Evolutionary conservation across 495 filamentous ascomycete species (phyloP).

Genomic region (Aspergillus avenaceus): DNA sequence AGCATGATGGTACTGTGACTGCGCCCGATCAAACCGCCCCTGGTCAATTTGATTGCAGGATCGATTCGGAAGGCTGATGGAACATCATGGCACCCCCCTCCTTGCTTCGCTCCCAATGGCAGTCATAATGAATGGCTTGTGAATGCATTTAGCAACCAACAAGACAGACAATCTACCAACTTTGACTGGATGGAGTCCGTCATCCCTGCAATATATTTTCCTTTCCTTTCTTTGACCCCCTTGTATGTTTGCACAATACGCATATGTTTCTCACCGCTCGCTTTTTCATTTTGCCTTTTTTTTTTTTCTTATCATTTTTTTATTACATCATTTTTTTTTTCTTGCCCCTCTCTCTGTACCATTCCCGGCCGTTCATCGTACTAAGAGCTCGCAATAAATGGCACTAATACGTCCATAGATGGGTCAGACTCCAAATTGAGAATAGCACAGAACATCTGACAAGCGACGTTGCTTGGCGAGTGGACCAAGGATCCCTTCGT

Average conservation of each 20-base stretch:
- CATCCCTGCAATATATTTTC: background rate
- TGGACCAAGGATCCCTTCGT: slow-evolving; percentile 10
- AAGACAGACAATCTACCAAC: background rate
- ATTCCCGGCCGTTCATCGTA: slow-evolving; percentile 8
- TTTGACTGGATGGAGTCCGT: background rate
- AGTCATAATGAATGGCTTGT: background rate
- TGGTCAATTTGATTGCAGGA: background rate
- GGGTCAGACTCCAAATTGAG: slow-evolving; percentile 10
- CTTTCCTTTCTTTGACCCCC: too few relatives aligned
- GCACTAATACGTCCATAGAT: slow-evolving; percentile 9
- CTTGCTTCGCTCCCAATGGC: too few relatives aligned
- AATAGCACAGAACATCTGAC: slow-evolving; percentile 10
- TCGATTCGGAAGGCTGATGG: background rate
- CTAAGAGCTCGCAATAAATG: slow-evolving; percentile 12
- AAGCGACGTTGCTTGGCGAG: slow-evolving; percentile 8
- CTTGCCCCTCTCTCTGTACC: slow-evolving; percentile 17
- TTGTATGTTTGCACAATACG: too few relatives aligned
- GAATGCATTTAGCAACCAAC: background rate
- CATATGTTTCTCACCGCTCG: too few relatives aligned
- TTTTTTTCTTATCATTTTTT: background rate
- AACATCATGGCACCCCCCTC: slow-evolving; percentile 3
- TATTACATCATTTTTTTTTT: background rate
- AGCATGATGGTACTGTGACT: background rate
- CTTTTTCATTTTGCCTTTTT: background rate
- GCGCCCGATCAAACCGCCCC: background rate